These are phyloP conservation scores for Puccinia triticina DNA, from an alignment of 1,284 basidiomycete species.

Conservation along the genomic window DNA sequence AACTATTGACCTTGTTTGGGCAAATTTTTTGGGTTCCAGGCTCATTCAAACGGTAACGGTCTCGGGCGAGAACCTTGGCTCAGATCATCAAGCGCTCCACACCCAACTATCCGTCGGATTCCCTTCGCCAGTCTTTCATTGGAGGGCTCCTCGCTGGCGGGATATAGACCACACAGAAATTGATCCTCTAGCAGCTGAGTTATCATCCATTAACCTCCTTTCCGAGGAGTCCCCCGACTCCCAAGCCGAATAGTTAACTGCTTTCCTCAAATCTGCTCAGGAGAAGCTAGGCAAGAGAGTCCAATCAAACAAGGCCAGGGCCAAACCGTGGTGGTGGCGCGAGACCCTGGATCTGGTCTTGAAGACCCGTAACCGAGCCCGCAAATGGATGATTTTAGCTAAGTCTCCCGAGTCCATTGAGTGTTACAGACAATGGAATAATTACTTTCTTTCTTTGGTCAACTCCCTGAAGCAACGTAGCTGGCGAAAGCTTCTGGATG, in stretches of 20 bases:
- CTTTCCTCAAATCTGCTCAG: neutral
- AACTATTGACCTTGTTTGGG: slow-evolving; percentile 9
- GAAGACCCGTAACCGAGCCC: neutral
- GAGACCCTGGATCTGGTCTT: slow-evolving; percentile 1
- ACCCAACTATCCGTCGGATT: neutral
- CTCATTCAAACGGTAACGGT: neutral
- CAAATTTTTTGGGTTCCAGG: neutral
- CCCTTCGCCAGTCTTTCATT: neutral
- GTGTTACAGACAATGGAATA: neutral
- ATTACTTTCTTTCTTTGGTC: neutral
- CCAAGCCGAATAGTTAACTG: neutral
- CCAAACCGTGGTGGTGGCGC: slow-evolving; percentile 17
- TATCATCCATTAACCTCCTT: neutral
- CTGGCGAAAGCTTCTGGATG: neutral
- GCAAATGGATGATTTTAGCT: slow-evolving; percentile 14
- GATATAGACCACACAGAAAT: neutral
- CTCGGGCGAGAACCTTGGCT: neutral
- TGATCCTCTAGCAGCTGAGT: neutral
- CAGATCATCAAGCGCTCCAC: neutral
- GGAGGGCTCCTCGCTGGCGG: neutral
- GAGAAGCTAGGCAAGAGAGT: neutral
- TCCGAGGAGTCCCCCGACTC: too few relatives aligned
- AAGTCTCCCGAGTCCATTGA: neutral
- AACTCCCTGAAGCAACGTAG: neutral
- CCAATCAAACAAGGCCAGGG: neutral